These are phyloP conservation scores for Exophiala mesophila DNA, from an alignment of 2,329 filamentous ascomycete species.

Conservation along the genomic window DNA sequence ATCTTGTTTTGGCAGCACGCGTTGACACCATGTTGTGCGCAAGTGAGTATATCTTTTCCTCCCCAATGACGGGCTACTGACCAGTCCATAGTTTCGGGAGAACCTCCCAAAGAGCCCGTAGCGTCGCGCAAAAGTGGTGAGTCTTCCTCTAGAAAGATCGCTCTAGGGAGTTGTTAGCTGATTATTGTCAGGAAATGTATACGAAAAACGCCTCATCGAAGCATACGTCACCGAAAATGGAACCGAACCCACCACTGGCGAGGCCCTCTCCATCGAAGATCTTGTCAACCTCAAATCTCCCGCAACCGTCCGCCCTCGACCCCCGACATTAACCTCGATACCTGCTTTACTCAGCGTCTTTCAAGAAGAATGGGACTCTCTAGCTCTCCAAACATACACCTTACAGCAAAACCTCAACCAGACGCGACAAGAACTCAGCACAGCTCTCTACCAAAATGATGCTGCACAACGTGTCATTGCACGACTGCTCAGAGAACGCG, in stretches of 20 bases:
- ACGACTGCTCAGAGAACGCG: constrained; percentile 80
- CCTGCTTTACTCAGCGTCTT: constrained; percentile 90
- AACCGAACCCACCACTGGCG: constrained; percentile 84
- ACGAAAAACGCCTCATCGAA: constrained; percentile 92
- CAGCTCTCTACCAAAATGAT: constrained; percentile 93
- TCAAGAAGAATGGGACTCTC: constrained; percentile 96
- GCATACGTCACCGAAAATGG: constrained; percentile 90
- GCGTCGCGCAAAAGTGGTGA: constrained; percentile 89
- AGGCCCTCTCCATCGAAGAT: constrained; percentile 77
- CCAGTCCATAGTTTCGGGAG: constrained; percentile 73
- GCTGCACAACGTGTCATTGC: constrained; percentile 94
- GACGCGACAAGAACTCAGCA: constrained; percentile 88
- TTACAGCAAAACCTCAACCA: constrained; percentile 83
- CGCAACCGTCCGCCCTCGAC: constrained; percentile 78
- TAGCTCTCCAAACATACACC: constrained; percentile 87
- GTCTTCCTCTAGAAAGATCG: constrained; percentile 32
- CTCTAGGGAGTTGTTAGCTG: constrained; percentile 29
- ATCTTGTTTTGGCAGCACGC: too few relatives aligned
- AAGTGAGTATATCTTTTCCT: constrained; percentile 13
- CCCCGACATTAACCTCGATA: constrained; percentile 91
- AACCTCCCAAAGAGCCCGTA: constrained; percentile 90
- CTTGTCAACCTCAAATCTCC: constrained; percentile 81
- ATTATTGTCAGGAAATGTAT: constrained; percentile 80
- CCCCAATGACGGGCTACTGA: constrained; percentile 5
- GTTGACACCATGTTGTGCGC: constrained; percentile 22